Evolutionary conservation across 768 basidiomycete species (phyloP), one percentile per base, ranked within the genome.

Genomic region (Mycena belliarum): DNA sequence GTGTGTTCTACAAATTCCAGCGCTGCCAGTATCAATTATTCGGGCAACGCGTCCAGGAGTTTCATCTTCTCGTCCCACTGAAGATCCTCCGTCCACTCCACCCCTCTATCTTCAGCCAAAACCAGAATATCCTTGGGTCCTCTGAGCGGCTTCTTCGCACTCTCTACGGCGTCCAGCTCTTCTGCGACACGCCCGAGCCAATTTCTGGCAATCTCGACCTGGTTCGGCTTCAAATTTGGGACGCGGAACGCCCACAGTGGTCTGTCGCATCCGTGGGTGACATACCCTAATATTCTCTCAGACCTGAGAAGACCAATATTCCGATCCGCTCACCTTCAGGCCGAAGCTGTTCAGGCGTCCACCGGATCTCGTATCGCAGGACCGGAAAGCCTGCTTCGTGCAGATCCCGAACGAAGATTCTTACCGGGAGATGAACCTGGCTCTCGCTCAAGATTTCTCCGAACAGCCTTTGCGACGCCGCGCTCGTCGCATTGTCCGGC

Each of bases 201-300:
- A 3, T 64, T 70, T 37, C 78, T 74, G 0, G 88, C 85, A 15
- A 83, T 65, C 0, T 68, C 65, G 9, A 75, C 68, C 61, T 91
- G 81, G 5, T 77, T 63, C 0, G 71, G 57, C 4, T 74, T 70
- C 55, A 92, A 68, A n/a, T 64, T 67, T 6, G 85, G 81, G 1
- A 77, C 58, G 6, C 84, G 77, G 16, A 90, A 72, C 2, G 85
- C 78, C 84, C 88, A 91, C 16, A 91, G 49, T 25, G 73, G 57
- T 7, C 85, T 76, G 63, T 92, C 91, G 9, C 82, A 81, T 6
- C 74, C 87, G 63, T 92, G 90, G 0, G 88, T 89, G 7, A 91
- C 85, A 52, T 84, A 83, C 1, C 86, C 87, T 89, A 50, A 18
- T 43, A 15, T 10, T 40, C 14, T 35, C 12, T 14, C 12, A 41